Percentiles rank a stretch among this genome's conserved stretches.
Conservation (phyloP, 1,284 basidiomycete genomes). For the Paramarasmius palmivorus region DNA sequence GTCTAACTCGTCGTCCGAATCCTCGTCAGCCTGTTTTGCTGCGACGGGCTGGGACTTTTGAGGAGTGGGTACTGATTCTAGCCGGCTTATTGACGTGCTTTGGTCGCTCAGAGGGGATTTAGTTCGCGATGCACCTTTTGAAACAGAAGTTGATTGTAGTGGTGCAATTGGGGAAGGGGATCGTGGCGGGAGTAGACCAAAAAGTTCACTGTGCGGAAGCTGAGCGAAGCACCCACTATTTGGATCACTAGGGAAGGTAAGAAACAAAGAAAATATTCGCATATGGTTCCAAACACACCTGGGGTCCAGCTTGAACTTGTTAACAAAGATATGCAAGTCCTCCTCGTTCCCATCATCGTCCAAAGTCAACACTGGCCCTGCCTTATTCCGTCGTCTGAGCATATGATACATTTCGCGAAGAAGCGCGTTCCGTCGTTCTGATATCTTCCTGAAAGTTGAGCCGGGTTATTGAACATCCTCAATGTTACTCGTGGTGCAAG, state of each 20-base stretch:
- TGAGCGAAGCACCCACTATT: constrained; percentile 37
- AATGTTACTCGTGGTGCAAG: constrained; percentile 3
- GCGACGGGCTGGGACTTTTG: too few species aligned
- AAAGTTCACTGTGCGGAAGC: constrained; percentile 29
- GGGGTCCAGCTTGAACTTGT: constrained; percentile 50
- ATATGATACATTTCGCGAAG: constrained; percentile 68
- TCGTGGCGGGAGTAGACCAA: constrained; percentile 8
- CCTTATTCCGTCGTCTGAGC: constrained; percentile 49
- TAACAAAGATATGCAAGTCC: constrained; percentile 49
- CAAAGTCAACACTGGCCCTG: constrained; percentile 38
- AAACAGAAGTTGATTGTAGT: constrained; percentile 6
- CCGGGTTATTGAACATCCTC: constrained; percentile 8
- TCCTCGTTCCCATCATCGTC: constrained; percentile 41
- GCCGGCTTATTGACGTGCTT: constrained; percentile 1
- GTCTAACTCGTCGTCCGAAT: constrained; percentile 27
- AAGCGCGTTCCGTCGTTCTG: constrained; percentile 62
- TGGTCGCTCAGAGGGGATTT: constrained; percentile 5
- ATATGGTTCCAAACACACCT: constrained; percentile 43
- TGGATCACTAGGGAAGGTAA: constrained; percentile 27
- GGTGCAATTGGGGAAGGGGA: background rate
- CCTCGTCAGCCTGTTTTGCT: constrained; percentile 13
- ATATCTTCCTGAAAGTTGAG: constrained; percentile 48
- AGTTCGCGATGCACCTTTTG: constrained; percentile 3
- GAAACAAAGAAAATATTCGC: constrained; percentile 5
- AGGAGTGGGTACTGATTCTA: too few species aligned